Evolutionary conservation across 805 yeast genomes (phyloP), one percentile per base, ranked within the genome.

Genomic region (Saturnispora galanensis): DNA sequence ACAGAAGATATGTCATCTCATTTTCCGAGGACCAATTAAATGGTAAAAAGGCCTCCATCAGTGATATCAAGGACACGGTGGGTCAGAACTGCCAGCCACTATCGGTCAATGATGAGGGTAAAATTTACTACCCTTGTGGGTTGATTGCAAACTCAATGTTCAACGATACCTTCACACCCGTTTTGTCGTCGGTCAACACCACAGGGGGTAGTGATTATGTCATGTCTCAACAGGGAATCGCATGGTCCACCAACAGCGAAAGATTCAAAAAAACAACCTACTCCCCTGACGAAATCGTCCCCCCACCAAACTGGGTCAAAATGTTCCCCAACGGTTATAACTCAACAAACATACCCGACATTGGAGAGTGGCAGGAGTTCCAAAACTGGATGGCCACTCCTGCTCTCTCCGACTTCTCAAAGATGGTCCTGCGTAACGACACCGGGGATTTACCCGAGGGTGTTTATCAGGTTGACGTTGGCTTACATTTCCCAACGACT

Each of bases 341-440:
- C 5, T 74, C 73, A 21, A 71, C 72, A 0, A 84, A 83, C 56
- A 41, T 84, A 40, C 93, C 93, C 4, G 84, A 84, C 57, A 58
- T 84, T 31, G 67, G 79, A 2, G 62, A 67, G 8, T 79, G 86
- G 86, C 76, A 72, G 47, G 80, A 78, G 48, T 73, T 84, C 49
- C 90, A 84, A 55, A 84, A 84, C 53, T 84, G 94, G 94, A 84
- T 84, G 90, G 73, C 86, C 49, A 79, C 90, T 2, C 79, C 89
- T 6, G 93, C 86, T 0, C 68, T 84, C 48, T 74, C 89, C 13
- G 66, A 69, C 16, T 81, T 81, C 59, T 74, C 79, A 51, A 84
- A 83, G 60, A 62, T 84, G 60, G 76, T 77, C 10, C 68, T 76
- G 44, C 71, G 84, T 58, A 83, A 82, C 56, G 79, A 75, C 48